These are phyloP conservation scores for Naegleria lovaniensis DNA, from an alignment of 208 protist species.

Conservation along the genomic window DNA sequence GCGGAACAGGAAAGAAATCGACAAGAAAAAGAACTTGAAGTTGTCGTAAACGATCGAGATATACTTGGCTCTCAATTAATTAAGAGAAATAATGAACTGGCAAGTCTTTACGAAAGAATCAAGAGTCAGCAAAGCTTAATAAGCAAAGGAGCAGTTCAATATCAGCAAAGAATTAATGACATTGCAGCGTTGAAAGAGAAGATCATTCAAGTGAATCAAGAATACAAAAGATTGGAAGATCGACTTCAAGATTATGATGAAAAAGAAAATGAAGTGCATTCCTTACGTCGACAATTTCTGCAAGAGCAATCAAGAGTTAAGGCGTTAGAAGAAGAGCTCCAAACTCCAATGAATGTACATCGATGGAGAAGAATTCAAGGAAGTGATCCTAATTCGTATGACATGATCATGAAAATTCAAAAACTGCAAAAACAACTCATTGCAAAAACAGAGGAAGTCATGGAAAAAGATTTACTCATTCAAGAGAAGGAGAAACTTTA, in stretches of 20 bases:
- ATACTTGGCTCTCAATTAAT: conserved; percentile 84
- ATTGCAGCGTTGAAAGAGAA: conserved; percentile 51
- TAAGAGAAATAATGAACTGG: conserved; percentile 82
- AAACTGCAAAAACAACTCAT: conserved; percentile 88
- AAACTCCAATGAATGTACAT: conserved; percentile 92
- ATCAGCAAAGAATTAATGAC: conserved; percentile 60
- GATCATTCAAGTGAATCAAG: conserved; percentile 51
- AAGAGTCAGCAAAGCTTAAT: conserved; percentile 83
- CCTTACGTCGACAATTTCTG: conserved; percentile 64
- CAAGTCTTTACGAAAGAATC: conserved; percentile 90
- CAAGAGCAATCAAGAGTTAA: conserved; percentile 68
- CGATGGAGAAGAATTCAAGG: conserved; percentile 87
- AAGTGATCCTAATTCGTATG: conserved; percentile 79
- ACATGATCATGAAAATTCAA: conserved; percentile 84
- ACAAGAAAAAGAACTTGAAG: conserved; percentile 79
- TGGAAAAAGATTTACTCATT: conserved; percentile 80
- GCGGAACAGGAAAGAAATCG: conserved; percentile 68
- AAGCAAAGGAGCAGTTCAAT: conserved; percentile 82
- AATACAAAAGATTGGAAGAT: conserved; percentile 26
- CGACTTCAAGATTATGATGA: conserved; percentile 37
- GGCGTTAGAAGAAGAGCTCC: conserved; percentile 84
- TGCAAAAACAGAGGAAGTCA: conserved; percentile 79
- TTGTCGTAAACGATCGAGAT: conserved; percentile 87
- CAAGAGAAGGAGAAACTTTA: conserved; percentile 79
- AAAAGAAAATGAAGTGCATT: conserved; percentile 54